Percentiles rank a stretch among this genome's conserved stretches.
These are phyloP conservation scores for Ulota crispa DNA, from an alignment of 225 moss, liverwort and hornwort species.

Conservation along the genomic window DNA sequence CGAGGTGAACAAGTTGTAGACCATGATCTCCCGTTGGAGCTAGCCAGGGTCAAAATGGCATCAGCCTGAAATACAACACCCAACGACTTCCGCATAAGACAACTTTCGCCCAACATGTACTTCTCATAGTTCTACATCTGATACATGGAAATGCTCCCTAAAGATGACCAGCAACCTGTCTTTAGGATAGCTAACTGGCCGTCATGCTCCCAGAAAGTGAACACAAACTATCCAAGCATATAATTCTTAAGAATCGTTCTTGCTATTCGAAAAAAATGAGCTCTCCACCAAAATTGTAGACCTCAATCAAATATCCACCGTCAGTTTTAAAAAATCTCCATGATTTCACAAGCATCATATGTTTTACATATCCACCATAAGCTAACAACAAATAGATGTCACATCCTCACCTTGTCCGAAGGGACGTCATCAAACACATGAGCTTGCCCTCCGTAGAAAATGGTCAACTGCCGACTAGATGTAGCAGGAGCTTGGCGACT, in stretches of 20 bases:
- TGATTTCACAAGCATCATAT: not conserved
- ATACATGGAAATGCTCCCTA: not conserved
- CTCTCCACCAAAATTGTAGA: not conserved
- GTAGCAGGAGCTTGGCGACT: slow-evolving; percentile 76
- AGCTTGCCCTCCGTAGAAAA: slow-evolving; percentile 97
- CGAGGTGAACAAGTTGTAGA: slow-evolving; percentile 91
- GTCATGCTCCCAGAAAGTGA: not conserved
- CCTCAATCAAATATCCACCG: not conserved
- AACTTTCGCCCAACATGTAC: not conserved
- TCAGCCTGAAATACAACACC: slow-evolving; percentile 57
- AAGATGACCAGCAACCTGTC: not conserved
- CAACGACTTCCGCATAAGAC: slow-evolving; percentile 13
- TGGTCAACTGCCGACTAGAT: slow-evolving; percentile 90
- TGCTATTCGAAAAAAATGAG: not conserved
- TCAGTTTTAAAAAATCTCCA: not conserved
- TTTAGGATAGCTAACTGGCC: not conserved
- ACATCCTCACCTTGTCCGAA: slow-evolving; percentile 72
- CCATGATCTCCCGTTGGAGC: slow-evolving; percentile 95
- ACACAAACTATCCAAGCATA: not conserved
- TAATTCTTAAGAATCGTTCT: no score
- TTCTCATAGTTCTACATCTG: not conserved
- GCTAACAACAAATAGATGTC: not conserved
- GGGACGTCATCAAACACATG: slow-evolving; percentile 98
- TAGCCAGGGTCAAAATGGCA: slow-evolving; percentile 85
- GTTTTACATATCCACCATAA: not conserved